phyloP scores from a whole-genome alignment of 495 filamentous ascomycete species.

The Penicillium bialowiezense region DNA sequence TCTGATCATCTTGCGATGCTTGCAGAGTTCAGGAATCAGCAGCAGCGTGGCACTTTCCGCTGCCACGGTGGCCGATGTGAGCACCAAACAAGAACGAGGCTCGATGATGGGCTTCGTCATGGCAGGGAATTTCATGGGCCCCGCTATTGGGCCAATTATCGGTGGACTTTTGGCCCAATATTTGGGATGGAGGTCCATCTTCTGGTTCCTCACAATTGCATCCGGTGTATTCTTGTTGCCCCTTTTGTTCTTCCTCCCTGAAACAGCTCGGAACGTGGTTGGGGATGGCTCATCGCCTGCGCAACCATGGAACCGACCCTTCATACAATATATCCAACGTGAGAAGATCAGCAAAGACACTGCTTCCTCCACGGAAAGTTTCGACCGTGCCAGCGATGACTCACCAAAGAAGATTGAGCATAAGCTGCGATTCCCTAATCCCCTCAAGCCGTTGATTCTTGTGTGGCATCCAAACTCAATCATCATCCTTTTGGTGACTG shows the following conservation, averaged over 20 bases:
- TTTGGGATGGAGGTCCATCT: constrained; percentile 68
- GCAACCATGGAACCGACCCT: constrained; percentile 36
- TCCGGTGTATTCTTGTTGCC: constrained; percentile 37
- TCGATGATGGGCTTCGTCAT: constrained; percentile 39
- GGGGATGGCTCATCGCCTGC: constrained; percentile 43
- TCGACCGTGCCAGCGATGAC: background rate
- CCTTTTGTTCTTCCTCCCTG: constrained; percentile 37
- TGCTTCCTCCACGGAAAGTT: background rate
- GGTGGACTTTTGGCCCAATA: constrained; percentile 64
- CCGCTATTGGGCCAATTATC: constrained; percentile 58
- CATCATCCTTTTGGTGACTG: constrained; percentile 43
- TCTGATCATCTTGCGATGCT: constrained; percentile 45
- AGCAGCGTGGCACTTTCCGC: constrained; percentile 42
- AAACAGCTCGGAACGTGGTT: constrained; percentile 46
- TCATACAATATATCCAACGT: constrained; percentile 16
- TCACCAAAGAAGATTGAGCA: constrained; percentile 3
- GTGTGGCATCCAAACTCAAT: constrained; percentile 52
- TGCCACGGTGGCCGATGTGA: constrained; percentile 41
- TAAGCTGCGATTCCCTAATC: constrained; percentile 22
- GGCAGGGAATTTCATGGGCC: constrained; percentile 37
- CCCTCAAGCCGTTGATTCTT: constrained; percentile 35
- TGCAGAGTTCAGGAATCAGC: constrained; percentile 50
- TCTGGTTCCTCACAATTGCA: constrained; percentile 71
- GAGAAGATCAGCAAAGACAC: background rate
- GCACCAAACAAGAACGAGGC: constrained; percentile 41